phyloP scores from a whole-genome alignment of 2,329 filamentous ascomycete species.

The Truncatella angustata region DNA sequence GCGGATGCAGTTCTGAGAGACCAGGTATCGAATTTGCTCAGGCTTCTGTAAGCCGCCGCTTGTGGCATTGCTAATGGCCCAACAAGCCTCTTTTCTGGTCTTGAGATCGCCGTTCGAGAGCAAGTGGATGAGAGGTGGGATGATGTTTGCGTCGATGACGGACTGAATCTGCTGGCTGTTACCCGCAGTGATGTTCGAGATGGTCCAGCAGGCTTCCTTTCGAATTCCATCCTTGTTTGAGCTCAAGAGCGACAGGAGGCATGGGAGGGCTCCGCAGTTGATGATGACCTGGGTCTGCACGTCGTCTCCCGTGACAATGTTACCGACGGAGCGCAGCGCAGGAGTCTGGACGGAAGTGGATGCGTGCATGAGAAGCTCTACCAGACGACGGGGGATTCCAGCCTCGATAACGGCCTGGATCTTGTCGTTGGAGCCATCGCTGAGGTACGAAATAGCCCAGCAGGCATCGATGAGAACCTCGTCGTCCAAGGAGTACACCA shows the following conservation, averaged over 20 bases:
- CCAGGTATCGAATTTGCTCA: conserved; percentile 95
- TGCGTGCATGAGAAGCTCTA: conserved; percentile 96
- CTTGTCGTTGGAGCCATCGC: conserved; percentile 97
- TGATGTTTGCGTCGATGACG: conserved; percentile 95
- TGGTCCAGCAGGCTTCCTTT: conserved; percentile 99
- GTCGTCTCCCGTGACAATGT: conserved; percentile 98
- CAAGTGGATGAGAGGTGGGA: conserved; percentile 92
- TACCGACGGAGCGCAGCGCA: conserved; percentile 93
- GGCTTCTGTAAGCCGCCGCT: conserved; percentile 98
- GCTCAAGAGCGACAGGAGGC: conserved; percentile 88
- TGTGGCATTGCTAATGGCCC: conserved; percentile 98
- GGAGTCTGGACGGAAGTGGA: conserved; percentile 98
- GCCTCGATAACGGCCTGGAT: conserved; percentile 99
- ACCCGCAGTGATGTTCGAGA: conserved; percentile 97
- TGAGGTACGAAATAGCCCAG: conserved; percentile 99
- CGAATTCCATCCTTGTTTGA: conserved; percentile 98
- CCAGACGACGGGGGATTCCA: conserved; percentile 91
- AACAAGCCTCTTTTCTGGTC: conserved; percentile 98
- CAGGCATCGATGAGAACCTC: conserved; percentile 98
- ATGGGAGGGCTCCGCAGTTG: conserved; percentile 91
- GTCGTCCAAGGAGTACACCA: conserved; percentile 97
- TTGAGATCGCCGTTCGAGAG: conserved; percentile 97
- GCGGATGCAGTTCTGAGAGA: conserved; percentile 92
- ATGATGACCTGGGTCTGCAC: conserved; percentile 99
- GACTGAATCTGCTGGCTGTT: conserved; percentile 98